Base-by-base conservation (phyloP, 768 basidiomycete genomes). In the Pulveroboletus frians region DNA sequence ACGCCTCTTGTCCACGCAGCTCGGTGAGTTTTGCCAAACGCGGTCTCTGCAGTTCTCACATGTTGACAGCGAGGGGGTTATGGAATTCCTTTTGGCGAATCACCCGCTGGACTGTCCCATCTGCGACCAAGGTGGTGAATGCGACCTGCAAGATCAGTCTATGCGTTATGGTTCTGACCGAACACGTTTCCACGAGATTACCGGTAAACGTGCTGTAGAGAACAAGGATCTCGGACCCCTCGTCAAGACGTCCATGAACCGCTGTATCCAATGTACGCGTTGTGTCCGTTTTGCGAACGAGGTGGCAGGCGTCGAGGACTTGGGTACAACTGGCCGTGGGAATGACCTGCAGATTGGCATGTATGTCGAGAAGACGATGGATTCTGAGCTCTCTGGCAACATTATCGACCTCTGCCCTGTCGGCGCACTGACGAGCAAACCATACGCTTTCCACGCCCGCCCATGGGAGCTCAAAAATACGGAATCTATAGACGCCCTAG, bases 401-500 rank as follows among this genome's bases (percentile, higher is more conserved):
- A 78, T 99, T 55, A 75, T 98, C 65, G 96, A 99, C 69, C 80
- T 99, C 14, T 99, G 96, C 69, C 95, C 96, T 54, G 96, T 99
- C 56, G 96, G 96, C 61, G 96, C 96, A 10, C 76, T 99, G 40
- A 99, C 96, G 31, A 92, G 91, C 71, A 98, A 98, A 71, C 96
- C 96, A 2, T 98, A 98, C 67, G 93, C 96, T 2, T 97, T 92
- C 82, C 87, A 94, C 54, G 92, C 95, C 9, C 80, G 96, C 30
- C 92, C 95, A 36, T 99, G 96, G 95, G 96, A 99, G 69, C 77
- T 99, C 64, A 98, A 98, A 78, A 91, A 85, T 69, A 99, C 96
- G 15, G 96, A 99, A 70, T 92, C 89, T 20, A 72, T 99, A 54
- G 96, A 99, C 65, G 93, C 95, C 15, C 69, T 94, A 66, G 96